These are phyloP conservation scores for Prunus yedoensis DNA, from an alignment of 331 rosid species.

Conservation along the genomic window DNA sequence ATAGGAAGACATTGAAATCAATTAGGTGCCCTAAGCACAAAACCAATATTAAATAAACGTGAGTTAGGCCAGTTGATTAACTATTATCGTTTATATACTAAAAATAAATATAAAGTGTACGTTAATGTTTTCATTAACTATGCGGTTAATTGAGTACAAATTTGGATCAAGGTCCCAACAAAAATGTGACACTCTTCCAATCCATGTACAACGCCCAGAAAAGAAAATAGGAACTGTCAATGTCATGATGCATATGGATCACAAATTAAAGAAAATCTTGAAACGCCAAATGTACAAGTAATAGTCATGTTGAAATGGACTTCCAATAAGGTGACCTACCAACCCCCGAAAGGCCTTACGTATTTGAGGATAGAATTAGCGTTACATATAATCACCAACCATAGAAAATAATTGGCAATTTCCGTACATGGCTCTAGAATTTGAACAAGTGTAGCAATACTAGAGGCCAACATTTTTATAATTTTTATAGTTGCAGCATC, in stretches of 20 bases:
- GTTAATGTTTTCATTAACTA: too few relatives aligned
- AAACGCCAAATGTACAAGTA: neutral
- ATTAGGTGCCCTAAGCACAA: neutral
- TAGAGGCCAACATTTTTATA: neutral
- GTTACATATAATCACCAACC: neutral
- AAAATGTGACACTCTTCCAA: neutral
- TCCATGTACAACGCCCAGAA: neutral
- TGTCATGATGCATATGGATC: neutral
- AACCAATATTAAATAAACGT: neutral
- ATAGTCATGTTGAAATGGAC: neutral
- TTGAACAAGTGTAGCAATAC: neutral
- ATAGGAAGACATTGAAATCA: neutral
- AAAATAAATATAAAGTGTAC: too few relatives aligned
- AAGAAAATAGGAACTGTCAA: neutral
- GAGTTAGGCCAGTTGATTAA: accelerated
- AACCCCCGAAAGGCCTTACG: neutral
- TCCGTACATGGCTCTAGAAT: neutral
- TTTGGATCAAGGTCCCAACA: neutral
- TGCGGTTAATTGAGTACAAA: neutral
- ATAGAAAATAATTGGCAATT: neutral
- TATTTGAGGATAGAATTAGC: conserved; percentile 2
- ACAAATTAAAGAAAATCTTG: too few relatives aligned
- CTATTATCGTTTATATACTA: too few relatives aligned
- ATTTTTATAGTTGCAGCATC: neutral
- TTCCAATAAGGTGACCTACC: neutral